Percentiles rank a stretch among this genome's conserved stretches.
Evolutionary conservation across 257 asterid species (phyloP).

Genomic region (Solanum sejunctum): DNA sequence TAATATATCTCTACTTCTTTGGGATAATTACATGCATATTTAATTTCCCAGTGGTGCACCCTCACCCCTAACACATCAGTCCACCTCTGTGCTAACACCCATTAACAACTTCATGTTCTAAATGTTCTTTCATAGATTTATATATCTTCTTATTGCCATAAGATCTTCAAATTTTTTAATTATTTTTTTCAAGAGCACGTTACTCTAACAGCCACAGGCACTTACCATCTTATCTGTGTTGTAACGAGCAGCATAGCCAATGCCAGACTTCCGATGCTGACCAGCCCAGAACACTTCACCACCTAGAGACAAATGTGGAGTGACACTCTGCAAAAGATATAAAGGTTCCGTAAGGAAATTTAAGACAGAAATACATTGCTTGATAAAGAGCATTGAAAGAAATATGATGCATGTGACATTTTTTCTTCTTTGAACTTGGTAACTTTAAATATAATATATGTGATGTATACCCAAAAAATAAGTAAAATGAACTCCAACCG

Average conservation of each 20-base stretch:
- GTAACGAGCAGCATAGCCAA: constrained; percentile 88
- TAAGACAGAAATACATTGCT: background rate
- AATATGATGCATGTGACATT: background rate
- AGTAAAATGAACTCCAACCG: background rate
- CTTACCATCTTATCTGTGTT: constrained; percentile 85
- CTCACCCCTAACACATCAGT: background rate
- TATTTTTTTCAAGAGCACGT: background rate
- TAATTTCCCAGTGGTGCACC: background rate
- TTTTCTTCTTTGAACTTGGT: too few species aligned
- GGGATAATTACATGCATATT: background rate
- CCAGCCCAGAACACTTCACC: constrained; percentile 99
- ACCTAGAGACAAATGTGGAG: constrained; percentile 69
- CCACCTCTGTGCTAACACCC: background rate
- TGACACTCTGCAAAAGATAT: constrained; percentile 58
- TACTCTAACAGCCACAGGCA: background rate
- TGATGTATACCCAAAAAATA: background rate
- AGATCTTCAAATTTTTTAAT: background rate
- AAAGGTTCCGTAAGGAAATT: background rate
- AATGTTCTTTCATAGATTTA: background rate
- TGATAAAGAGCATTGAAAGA: background rate
- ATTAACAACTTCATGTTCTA: background rate
- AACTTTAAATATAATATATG: background rate
- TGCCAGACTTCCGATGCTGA: constrained; percentile 86
- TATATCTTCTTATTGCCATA: background rate
- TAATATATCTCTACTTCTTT: background rate